phyloP scores from a whole-genome alignment of 768 basidiomycete genomes.

The Serpula lacrymans region DNA sequence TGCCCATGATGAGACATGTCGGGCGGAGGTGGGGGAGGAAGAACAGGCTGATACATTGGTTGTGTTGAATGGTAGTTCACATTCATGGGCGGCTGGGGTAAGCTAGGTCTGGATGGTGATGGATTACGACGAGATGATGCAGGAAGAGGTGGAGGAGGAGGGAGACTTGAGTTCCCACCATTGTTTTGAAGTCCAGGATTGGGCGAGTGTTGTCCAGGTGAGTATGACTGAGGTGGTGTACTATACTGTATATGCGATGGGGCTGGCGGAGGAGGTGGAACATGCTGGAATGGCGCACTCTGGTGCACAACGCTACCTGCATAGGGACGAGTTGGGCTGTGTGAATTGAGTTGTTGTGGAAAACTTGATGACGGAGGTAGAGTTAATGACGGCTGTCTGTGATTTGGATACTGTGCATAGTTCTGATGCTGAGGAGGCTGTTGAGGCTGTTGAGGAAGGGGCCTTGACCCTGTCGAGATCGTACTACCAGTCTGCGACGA shows the following conservation, averaged over 20 bases:
- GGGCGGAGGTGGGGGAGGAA: conserved; percentile 31
- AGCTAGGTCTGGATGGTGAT: conserved; percentile 41
- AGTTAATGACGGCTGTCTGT: conserved; percentile 27
- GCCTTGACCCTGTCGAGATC: conserved; percentile 22
- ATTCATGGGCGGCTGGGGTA: conserved; percentile 50
- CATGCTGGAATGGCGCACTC: conserved; percentile 14
- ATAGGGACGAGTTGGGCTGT: conserved; percentile 5
- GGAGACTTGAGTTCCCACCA: conserved; percentile 16
- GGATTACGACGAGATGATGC: conserved; percentile 15
- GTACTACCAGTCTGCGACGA: conserved; percentile 1
- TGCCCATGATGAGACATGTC: conserved; percentile 25
- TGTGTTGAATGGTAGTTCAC: conserved; percentile 43
- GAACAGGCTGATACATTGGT: conserved; percentile 32
- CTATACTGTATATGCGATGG: conserved; percentile 33
- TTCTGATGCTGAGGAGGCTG: conserved; percentile 22
- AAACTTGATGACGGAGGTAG: conserved; percentile 28
- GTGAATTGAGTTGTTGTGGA: conserved; percentile 19
- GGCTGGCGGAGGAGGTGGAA: conserved; percentile 12
- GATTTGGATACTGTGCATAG: conserved; percentile 22
- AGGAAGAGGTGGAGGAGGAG: conserved; percentile 24
- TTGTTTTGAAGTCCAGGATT: background rate
- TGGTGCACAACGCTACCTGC: conserved; percentile 13
- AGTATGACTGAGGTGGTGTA: conserved; percentile 16
- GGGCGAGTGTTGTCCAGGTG: conserved; percentile 12
- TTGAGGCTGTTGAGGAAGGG: too few species aligned